Base-by-base conservation (phyloP, 106 monocot genomes). In the Platanthera guangdongensis region DNA sequence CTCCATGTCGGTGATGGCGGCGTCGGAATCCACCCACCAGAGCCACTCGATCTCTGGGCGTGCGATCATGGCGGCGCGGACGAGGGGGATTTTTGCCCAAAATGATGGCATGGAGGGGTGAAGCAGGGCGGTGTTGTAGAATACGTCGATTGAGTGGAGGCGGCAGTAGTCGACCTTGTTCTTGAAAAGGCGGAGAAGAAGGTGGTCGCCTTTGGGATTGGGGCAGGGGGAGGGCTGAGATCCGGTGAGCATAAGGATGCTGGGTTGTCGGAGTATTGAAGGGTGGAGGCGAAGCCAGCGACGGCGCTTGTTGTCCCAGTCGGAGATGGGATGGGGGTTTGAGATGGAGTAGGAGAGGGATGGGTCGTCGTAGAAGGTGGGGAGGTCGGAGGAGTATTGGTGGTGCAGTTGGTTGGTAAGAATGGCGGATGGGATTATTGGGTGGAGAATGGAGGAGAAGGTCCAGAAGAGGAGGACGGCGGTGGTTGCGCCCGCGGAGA, bases 1-100 rank as follows among this genome's bases (percentile, higher is more conserved):
- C 78, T 92, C 92, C 90, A 95, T 92, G 90, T 95, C 95, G 14
- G 95, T 95, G 77, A 95, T 65, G 60, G 80, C 85, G 30, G 95
- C 95, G 82, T 95, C 95, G 48, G 95, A 87, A 84, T 95, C 92
- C 74, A 94, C 84, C 94, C 94, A 94, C 89, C 87, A 91, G 68
- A 94, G 62, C 94, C 94, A 94, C 78, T 94, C 94, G 45, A 82
- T 81, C 81, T 94, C 94, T 16, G 94, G 94, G 75, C 89, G 94
- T 28, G 94, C 94, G 47, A 86, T 80, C 89, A 94, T 91, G 77
- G 94, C 91, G 62, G 94, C 83, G 11, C 91, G 86, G 76, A 94
- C 52, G 15, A 84, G 59, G 4, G 94, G 85, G 75, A 86, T 78
- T 77, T 94, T 91, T 21, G 83, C 87, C 91, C 94, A 94, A 81